phyloP scores from a whole-genome alignment of 345 rosid genomes.

The Chamaenerion angustifolium region DNA sequence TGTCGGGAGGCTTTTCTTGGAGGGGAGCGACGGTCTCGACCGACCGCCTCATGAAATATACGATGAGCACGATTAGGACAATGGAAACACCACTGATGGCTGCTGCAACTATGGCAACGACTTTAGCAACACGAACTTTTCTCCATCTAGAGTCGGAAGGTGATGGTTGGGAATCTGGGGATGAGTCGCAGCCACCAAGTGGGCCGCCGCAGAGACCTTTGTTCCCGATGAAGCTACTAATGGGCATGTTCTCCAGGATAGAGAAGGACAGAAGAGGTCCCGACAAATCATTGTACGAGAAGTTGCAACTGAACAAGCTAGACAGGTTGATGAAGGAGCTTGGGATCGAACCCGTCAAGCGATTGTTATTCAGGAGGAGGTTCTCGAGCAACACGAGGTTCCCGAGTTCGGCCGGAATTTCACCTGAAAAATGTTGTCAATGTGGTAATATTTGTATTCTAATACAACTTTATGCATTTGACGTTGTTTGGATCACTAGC shows the following conservation, averaged over 20 bases:
- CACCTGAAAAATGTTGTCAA: slow-evolving; percentile 12
- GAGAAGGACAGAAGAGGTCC: slow-evolving; percentile 51
- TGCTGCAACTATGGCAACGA: slow-evolving; percentile 54
- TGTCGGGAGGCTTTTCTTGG: slow-evolving; percentile 8
- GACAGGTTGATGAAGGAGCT: slow-evolving; percentile 43
- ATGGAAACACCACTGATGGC: slow-evolving; percentile 61
- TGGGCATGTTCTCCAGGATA: slow-evolving; percentile 30
- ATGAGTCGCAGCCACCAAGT: slow-evolving; percentile 36
- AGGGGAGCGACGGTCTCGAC: slow-evolving; percentile 13
- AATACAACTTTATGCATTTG: no score
- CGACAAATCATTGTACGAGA: slow-evolving; percentile 55
- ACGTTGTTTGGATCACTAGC: no score
- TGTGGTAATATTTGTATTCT: no score
- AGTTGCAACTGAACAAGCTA: slow-evolving; percentile 72
- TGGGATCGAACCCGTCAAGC: slow-evolving; percentile 63
- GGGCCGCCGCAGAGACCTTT: slow-evolving; percentile 64
- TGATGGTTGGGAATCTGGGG: slow-evolving; percentile 19
- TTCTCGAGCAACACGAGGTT: slow-evolving; percentile 45
- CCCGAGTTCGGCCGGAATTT: slow-evolving; percentile 61
- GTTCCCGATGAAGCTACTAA: slow-evolving; percentile 46
- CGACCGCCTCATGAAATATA: slow-evolving; percentile 49
- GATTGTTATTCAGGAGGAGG: slow-evolving; percentile 68
- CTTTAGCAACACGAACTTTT: slow-evolving; percentile 29
- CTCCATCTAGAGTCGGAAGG: slow-evolving; percentile 11
- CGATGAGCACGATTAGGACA: slow-evolving; percentile 37